Base-by-base conservation (phyloP, 305 asterid genomes). In the Fraxinus nigra region DNA sequence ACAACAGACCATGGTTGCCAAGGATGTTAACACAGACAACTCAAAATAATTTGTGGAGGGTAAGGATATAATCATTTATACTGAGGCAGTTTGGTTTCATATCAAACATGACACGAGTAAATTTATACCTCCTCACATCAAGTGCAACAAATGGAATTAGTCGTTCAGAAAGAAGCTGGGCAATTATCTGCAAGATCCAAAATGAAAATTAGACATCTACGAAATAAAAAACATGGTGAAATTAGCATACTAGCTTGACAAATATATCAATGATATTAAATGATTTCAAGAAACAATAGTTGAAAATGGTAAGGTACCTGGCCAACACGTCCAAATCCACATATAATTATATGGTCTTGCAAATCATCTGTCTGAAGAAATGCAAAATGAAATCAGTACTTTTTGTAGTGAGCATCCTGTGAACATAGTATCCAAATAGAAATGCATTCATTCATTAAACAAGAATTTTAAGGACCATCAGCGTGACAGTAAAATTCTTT, bases 321-420 rank as follows among this genome's bases (percentile, higher is more conserved):
- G 87, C 99, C 98, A 83, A 95, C 99, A 32, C 99, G 99, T 87
- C 99, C 99, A 89, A 97, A 97, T 72, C 99, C 99, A 83, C 99
- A 97, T 48, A 97, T 89, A 81, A 97, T 97, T 81, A 97, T 93
- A 82, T 97, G 99, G 88, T 90, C 99, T 89, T 95, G 99, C 91
- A 97, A 91, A 92, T 97, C 99, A 85, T 97, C 99, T 2, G 98
- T 97, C 99, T 95, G 94, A 78, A 88, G 84, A 86, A 84, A 80
- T 69, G 74, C 80, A 85, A 69, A 81, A 77, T 56, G 72, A 35
- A 43, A 72, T 56, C 32, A 61, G 76, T 22, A 79, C 33, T 8
- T 61, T 61, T 61, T 61, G 33, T 7, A 61, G 4, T 61, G 33
- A 9, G 72, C 72, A 61, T 9, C 72, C 72, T 22, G 72, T 61